phyloP scores from a whole-genome alignment of 371 early-diverging fungal species.

The Lichtheimia ramosa region DNA sequence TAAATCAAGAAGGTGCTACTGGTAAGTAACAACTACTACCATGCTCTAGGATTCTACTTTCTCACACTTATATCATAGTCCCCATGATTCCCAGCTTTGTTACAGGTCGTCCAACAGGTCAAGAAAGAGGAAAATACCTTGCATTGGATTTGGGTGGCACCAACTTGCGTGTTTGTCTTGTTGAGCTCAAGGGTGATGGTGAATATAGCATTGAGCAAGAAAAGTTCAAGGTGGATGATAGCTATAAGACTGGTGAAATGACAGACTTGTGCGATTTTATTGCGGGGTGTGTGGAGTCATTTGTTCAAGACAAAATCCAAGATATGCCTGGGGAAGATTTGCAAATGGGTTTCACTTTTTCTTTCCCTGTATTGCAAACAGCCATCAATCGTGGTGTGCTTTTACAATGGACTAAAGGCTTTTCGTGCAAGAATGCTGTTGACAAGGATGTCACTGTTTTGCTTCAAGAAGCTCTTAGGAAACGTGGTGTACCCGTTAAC shows the following conservation, averaged over 20 bases:
- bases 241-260: slow-evolving; percentile 64
- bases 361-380: slow-evolving; percentile 86
- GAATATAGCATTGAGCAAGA: slow-evolving; percentile 64
- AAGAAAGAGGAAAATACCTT: slow-evolving; percentile 83
- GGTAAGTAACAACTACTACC: slow-evolving; percentile 15
- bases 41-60: background rate
- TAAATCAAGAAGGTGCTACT: slow-evolving; percentile 57
- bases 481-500: slow-evolving; percentile 57
- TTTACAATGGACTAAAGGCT: slow-evolving; percentile 94
- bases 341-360: slow-evolving; percentile 87
- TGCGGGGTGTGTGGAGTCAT: slow-evolving; percentile 77
- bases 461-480: slow-evolving; percentile 74
- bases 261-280: slow-evolving; percentile 70
- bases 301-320: slow-evolving; percentile 59
- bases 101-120: slow-evolving; percentile 72
- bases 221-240: slow-evolving; percentile 76
- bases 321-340: slow-evolving; percentile 39
- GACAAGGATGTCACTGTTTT: slow-evolving; percentile 82
- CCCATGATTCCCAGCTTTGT: slow-evolving; percentile 85
- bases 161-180: slow-evolving; percentile 87
- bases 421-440: slow-evolving; percentile 71
- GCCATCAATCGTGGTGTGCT: slow-evolving; percentile 70
- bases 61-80: slow-evolving; percentile 16
- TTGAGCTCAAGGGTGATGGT: slow-evolving; percentile 73
- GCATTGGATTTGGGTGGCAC: slow-evolving; percentile 95